A percentile compares a stretch with the other conserved stretches of the same genome.
These are phyloP conservation scores for Pythium periplocum DNA, from an alignment of 352 stramenopile species.

Conservation along the genomic window DNA sequence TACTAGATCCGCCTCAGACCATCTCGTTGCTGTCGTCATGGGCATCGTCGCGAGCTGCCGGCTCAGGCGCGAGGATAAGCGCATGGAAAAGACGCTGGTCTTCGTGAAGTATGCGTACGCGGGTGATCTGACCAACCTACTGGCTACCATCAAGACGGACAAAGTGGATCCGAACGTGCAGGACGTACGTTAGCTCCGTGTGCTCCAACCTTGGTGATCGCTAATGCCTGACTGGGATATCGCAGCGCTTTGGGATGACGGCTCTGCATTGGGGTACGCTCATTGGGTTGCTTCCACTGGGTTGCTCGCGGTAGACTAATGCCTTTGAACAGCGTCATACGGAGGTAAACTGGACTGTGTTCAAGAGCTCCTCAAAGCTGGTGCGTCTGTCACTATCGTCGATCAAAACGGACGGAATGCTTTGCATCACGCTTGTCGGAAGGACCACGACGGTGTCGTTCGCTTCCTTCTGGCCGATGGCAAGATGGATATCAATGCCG, in stretches of 20 bases:
- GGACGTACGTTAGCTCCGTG: constrained; percentile 32
- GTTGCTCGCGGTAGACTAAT: constrained; percentile 1
- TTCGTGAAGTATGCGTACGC: constrained; percentile 59
- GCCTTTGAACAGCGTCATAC: constrained; percentile 35
- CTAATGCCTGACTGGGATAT: background rate
- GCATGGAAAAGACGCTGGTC: constrained; percentile 30
- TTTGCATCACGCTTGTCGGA: constrained; percentile 71
- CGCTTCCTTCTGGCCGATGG: constrained; percentile 38
- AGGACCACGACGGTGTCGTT: constrained; percentile 62
- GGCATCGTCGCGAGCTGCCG: constrained; percentile 18
- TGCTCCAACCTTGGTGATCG: background rate
- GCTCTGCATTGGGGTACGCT: constrained; percentile 67
- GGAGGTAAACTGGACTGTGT: constrained; percentile 47
- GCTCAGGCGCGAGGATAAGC: constrained; percentile 15
- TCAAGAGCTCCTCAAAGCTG: constrained; percentile 46
- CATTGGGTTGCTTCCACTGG: background rate
- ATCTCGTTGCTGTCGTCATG: constrained; percentile 8
- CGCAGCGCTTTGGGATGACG: constrained; percentile 75
- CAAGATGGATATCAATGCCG: constrained; percentile 52
- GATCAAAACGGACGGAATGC: constrained; percentile 64
- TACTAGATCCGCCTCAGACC: too few species aligned
- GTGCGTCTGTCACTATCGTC: constrained; percentile 26
- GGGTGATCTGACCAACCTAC: constrained; percentile 39
- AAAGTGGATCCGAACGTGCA: constrained; percentile 46
- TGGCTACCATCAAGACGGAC: constrained; percentile 40